Percentiles rank a stretch among this genome's conserved stretches.
Evolutionary conservation across 2,329 filamentous ascomycete genomes (phyloP).

Genomic region (Orbilia javanica): DNA sequence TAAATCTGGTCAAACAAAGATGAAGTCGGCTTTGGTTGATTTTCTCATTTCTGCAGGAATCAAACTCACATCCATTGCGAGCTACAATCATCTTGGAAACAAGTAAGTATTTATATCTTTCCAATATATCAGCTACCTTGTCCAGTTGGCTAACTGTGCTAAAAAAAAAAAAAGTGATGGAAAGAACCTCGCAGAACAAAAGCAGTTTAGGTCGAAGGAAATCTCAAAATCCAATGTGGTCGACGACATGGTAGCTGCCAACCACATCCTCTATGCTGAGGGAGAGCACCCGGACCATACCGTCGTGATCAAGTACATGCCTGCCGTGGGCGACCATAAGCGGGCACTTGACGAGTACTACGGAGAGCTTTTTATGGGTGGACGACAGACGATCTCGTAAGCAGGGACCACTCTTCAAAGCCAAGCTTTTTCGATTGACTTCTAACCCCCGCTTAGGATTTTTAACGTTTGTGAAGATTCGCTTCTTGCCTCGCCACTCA

Average conservation of each 20-base stretch:
- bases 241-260: constrained; percentile 99
- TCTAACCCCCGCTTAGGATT: constrained; percentile 70
- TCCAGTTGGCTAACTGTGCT: background rate
- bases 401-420: constrained; percentile 62
- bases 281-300: constrained; percentile 98
- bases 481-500: constrained; percentile 91
- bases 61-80: constrained; percentile 97
- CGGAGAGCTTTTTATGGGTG: constrained; percentile 98
- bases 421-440: background rate
- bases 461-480: constrained; percentile 99
- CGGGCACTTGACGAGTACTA: constrained; percentile 99
- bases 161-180: constrained; percentile 72
- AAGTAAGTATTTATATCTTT: constrained; percentile 68
- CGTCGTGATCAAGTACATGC: constrained; percentile 99
- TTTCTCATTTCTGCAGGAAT: constrained; percentile 99
- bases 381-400: constrained; percentile 93
- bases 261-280: constrained; percentile 87
- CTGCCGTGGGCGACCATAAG: constrained; percentile 98
- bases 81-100: constrained; percentile 99
- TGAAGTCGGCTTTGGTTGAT: constrained; percentile 99
- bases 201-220: constrained; percentile 99
- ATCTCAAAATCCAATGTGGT: constrained; percentile 99
- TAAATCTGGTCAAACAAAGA: constrained; percentile 99
- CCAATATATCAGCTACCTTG: background rate
- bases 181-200: constrained; percentile 97